These are phyloP conservation scores for Leccinum disarticulatum DNA, from an alignment of 768 basidiomycete species.

Conservation along the genomic window DNA sequence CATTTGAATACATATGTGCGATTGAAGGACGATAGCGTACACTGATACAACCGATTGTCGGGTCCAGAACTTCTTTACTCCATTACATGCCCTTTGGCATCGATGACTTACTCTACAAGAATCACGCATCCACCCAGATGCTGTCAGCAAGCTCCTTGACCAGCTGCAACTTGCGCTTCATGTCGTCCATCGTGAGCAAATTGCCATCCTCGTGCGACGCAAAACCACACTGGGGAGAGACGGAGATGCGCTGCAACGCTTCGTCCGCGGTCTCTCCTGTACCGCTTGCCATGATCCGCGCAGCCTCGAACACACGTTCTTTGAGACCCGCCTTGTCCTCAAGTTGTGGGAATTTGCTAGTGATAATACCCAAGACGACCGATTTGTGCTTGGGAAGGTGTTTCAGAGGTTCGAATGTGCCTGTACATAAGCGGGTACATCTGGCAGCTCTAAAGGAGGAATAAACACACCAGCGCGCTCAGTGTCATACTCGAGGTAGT, in stretches of 20 bases:
- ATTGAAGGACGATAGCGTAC: too few species aligned
- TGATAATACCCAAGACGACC: background rate
- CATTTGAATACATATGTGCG: too few species aligned
- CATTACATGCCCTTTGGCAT: background rate
- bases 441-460: background rate
- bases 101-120: background rate
- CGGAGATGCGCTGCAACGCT: background rate
- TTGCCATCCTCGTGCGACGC: background rate
- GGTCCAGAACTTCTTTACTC: too few species aligned
- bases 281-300: background rate
- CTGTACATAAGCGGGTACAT: background rate
- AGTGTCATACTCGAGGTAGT: background rate
- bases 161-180: background rate
- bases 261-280: background rate
- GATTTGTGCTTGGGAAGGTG: background rate
- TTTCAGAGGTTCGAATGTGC: slow-evolving; percentile 27
- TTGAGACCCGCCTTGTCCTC: background rate
- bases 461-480: background rate
- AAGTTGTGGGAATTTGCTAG: background rate
- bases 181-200: background rate
- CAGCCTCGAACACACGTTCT: background rate
- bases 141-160: background rate
- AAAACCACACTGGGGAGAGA: background rate
- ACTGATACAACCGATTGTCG: too few species aligned
- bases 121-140: background rate